A percentile compares a stretch with the other conserved stretches of the same genome.
These are phyloP conservation scores for Endoconidiophora polonica DNA, from an alignment of 2,329 filamentous ascomycete species.

Conservation along the genomic window DNA sequence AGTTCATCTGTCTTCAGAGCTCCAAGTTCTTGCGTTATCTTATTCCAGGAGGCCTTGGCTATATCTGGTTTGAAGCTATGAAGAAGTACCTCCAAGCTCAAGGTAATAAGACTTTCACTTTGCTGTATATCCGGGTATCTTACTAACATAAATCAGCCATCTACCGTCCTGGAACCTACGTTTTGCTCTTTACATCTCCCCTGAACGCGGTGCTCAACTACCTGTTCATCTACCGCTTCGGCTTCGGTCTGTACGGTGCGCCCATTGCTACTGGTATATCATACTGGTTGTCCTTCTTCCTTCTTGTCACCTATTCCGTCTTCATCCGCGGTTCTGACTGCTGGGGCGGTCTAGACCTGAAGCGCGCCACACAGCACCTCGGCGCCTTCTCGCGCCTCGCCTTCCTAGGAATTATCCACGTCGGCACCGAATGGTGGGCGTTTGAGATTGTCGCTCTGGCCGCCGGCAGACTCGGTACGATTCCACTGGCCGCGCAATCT, in stretches of 20 bases:
- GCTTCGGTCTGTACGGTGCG: constrained; percentile 58
- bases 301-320: constrained; percentile 56
- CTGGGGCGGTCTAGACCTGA: constrained; percentile 57
- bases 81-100: constrained; percentile 86
- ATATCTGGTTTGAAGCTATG: constrained; percentile 72
- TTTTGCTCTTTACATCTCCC: constrained; percentile 66
- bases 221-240: constrained; percentile 56
- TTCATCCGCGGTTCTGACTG: constrained; percentile 57
- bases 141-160: constrained; percentile 26
- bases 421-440: constrained; percentile 88
- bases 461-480: constrained; percentile 62
- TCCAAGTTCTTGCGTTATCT: constrained; percentile 56
- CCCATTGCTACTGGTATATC: constrained; percentile 69
- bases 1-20: constrained; percentile 58
- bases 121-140: constrained; percentile 5
- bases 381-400: constrained; percentile 59
- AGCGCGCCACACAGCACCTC: constrained; percentile 47
- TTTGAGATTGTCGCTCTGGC: constrained; percentile 81
- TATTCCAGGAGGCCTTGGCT: constrained; percentile 68
- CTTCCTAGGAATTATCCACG: constrained; percentile 59
- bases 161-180: constrained; percentile 71
- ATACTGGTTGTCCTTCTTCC: constrained; percentile 70
- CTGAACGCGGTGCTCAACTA: constrained; percentile 69
- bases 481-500: constrained; percentile 65
- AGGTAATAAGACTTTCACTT: constrained; percentile 33